phyloP scores from a whole-genome alignment of 1,284 basidiomycete genomes.

The Mixia osmundae region DNA sequence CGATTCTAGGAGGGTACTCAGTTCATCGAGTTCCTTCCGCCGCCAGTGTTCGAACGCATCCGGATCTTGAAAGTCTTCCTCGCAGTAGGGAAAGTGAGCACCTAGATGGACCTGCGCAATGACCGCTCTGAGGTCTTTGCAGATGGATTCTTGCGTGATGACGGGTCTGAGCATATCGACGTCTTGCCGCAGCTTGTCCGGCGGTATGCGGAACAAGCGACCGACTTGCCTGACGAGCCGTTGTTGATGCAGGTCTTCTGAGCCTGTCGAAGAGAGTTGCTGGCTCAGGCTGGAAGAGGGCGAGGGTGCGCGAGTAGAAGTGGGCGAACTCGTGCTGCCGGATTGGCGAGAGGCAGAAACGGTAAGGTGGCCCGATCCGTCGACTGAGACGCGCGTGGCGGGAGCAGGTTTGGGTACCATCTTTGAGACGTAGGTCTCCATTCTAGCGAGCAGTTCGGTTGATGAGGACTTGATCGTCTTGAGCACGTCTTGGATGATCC shows the following conservation, averaged over 20 bases:
- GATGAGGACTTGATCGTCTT: constrained; percentile 25
- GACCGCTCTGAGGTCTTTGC: constrained; percentile 54
- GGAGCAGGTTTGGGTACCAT: constrained; percentile 2
- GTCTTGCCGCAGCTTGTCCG: constrained; percentile 44
- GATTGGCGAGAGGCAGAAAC: not conserved
- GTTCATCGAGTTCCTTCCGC: constrained; percentile 54
- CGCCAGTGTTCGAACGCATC: constrained; percentile 66
- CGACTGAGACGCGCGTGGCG: not conserved
- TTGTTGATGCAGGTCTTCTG: constrained; percentile 46
- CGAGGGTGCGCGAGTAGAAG: too few relatives aligned
- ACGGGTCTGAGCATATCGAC: constrained; percentile 40
- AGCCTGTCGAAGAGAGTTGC: too few relatives aligned
- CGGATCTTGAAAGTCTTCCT: constrained; percentile 61
- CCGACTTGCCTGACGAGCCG: constrained; percentile 45
- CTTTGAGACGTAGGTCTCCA: constrained; percentile 63
- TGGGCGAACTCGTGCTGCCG: too few relatives aligned
- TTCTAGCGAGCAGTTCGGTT: constrained; percentile 49
- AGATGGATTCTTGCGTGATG: constrained; percentile 53
- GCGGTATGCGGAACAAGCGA: constrained; percentile 46
- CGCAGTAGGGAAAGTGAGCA: constrained; percentile 53
- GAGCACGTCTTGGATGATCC: constrained; percentile 58
- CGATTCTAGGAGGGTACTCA: too few relatives aligned
- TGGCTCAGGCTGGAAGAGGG: too few relatives aligned
- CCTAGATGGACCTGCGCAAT: constrained; percentile 76
- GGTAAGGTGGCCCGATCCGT: not conserved